Conservation (phyloP, 2,329 filamentous ascomycete genomes). For the Teratosphaeria gauchensis region DNA sequence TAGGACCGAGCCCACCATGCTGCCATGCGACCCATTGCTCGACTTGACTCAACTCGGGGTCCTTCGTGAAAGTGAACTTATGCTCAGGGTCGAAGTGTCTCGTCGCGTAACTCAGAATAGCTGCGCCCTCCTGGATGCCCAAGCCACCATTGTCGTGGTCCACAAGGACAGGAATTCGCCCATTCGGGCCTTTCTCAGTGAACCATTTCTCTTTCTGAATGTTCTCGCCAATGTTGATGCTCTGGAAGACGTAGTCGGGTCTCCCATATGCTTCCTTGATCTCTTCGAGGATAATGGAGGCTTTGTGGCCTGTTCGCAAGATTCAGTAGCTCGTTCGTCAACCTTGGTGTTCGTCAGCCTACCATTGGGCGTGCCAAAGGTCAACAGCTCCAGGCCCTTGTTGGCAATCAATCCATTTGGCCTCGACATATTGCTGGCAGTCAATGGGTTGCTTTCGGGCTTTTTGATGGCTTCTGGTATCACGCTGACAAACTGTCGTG, state of each 20-base stretch:
- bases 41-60: conserved; percentile 35
- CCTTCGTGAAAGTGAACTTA: conserved; percentile 38
- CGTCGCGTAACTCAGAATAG: conserved; percentile 36
- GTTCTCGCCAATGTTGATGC: conserved; percentile 51
- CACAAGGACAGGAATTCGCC: conserved; percentile 55
- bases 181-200: conserved; percentile 53
- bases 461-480: conserved; percentile 7
- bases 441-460: conserved; percentile 1
- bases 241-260: conserved; percentile 47
- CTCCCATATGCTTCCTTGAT: conserved; percentile 55
- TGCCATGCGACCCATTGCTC: conserved; percentile 55
- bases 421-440: conserved; percentile 20
- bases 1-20: conserved; percentile 32
- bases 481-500: conserved; percentile 12
- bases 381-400: conserved; percentile 56
- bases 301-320: conserved; percentile 34
- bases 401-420: conserved; percentile 51
- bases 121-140: conserved; percentile 38
- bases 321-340: neutral
- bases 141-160: conserved; percentile 55
- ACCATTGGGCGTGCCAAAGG: conserved; percentile 41
- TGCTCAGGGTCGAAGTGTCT: conserved; percentile 39
- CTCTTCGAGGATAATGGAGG: conserved; percentile 54
- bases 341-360: neutral
- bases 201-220: conserved; percentile 61